A percentile compares a stretch with the other conserved stretches of the same genome.
Evolutionary conservation across 1,284 basidiomycete genomes (phyloP).

Genomic region (Puccinia polysora): DNA sequence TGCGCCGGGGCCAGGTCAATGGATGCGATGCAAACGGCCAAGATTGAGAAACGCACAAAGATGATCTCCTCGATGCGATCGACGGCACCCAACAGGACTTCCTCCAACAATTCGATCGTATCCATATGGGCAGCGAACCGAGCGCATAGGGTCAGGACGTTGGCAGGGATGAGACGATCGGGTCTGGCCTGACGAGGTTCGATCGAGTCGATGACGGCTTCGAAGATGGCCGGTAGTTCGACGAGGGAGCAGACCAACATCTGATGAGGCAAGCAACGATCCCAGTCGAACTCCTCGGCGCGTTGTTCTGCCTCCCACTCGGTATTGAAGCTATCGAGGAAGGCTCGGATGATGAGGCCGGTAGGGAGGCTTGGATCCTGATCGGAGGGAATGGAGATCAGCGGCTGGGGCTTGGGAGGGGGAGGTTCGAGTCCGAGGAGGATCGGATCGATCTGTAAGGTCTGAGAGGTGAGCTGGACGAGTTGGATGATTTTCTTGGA

Average conservation of each 20-base stretch:
- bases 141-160: constrained; percentile 49
- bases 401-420: not conserved
- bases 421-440: constrained; percentile 17
- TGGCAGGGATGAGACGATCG: constrained; percentile 49
- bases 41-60: constrained; percentile 63
- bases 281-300: constrained; percentile 37
- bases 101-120: constrained; percentile 64
- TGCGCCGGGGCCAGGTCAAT: not conserved
- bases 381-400: not conserved
- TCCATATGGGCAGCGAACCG: constrained; percentile 48
- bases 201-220: constrained; percentile 48
- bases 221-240: constrained; percentile 48
- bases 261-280: constrained; percentile 45
- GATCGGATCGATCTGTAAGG: constrained; percentile 11
- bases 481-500: constrained; percentile 36
- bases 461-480: constrained; percentile 11
- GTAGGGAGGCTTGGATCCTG: not conserved
- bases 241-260: constrained; percentile 50
- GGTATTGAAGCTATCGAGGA: constrained; percentile 5
- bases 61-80: constrained; percentile 86
- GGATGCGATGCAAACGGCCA: constrained; percentile 18
- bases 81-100: constrained; percentile 80
- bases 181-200: constrained; percentile 49
- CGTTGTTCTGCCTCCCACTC: constrained; percentile 41
- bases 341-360: constrained; percentile 1